phyloP scores from a whole-genome alignment of 495 filamentous ascomycete genomes.

The Hypoxylon crocopeplum region DNA sequence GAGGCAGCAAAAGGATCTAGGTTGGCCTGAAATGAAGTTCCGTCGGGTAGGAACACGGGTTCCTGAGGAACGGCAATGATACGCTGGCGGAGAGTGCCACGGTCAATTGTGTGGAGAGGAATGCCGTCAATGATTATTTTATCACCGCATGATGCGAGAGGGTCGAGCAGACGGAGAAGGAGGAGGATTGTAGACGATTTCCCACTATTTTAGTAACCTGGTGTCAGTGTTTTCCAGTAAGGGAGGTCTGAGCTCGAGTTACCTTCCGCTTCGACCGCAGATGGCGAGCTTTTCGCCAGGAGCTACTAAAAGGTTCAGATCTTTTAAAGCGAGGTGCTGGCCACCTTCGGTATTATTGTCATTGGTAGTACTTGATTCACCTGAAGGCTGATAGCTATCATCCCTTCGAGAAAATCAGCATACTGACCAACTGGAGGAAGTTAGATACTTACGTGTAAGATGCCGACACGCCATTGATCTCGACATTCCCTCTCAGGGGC shows the following conservation, averaged over 20 bases:
- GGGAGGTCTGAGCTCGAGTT: neutral
- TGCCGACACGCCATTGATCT: slow-evolving; percentile 42
- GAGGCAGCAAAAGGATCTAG: slow-evolving; percentile 47
- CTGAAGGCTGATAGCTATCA: neutral
- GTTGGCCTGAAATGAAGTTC: slow-evolving; percentile 50
- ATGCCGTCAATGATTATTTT: slow-evolving; percentile 54
- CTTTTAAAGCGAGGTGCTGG: slow-evolving; percentile 23
- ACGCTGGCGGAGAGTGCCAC: slow-evolving; percentile 30
- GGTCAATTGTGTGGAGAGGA: slow-evolving; percentile 43
- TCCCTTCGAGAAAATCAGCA: slow-evolving; percentile 10
- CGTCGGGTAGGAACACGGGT: slow-evolving; percentile 61
- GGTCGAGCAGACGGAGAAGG: slow-evolving; percentile 47
- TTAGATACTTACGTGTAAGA: slow-evolving; percentile 32
- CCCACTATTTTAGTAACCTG: slow-evolving; percentile 38
- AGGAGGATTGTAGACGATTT: slow-evolving; percentile 48
- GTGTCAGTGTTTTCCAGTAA: neutral
- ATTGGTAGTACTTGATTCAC: neutral
- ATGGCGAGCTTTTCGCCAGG: slow-evolving; percentile 34
- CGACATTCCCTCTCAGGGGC: slow-evolving; percentile 36
- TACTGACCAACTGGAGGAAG: neutral
- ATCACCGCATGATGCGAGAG: slow-evolving; percentile 23
- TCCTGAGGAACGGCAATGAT: slow-evolving; percentile 61
- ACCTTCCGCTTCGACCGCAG: slow-evolving; percentile 29
- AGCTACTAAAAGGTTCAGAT: slow-evolving; percentile 37
- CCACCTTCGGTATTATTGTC: neutral